Conservation (phyloP, 1,284 basidiomycete genomes). For the Ustanciosporium gigantosporum region DNA sequence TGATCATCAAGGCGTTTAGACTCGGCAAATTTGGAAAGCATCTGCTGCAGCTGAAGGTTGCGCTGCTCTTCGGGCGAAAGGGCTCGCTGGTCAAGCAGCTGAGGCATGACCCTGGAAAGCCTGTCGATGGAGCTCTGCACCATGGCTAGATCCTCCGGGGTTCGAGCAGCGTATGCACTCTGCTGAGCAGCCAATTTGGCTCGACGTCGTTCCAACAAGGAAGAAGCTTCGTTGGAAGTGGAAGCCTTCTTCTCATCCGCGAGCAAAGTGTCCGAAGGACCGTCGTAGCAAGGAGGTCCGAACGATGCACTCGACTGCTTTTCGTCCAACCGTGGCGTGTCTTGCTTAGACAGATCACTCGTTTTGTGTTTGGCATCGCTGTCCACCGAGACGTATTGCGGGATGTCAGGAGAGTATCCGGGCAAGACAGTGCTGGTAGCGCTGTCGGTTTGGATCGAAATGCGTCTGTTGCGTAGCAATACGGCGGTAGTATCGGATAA, state of each 20-base stretch:
- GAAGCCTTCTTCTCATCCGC: conserved; percentile 9
- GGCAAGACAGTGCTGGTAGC: conserved; percentile 22
- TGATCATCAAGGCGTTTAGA: conserved; percentile 38
- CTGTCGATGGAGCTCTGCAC: conserved; percentile 42
- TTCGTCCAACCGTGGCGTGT: conserved; percentile 1
- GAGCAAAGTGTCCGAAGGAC: neutral
- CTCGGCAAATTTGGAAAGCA: conserved; percentile 19
- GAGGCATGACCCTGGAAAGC: conserved; percentile 41
- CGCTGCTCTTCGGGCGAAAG: conserved; percentile 29
- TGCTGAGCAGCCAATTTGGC: conserved; percentile 36
- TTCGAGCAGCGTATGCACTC: conserved; percentile 35
- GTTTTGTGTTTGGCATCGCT: neutral
- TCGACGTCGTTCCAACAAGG: conserved; percentile 31
- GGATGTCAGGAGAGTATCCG: conserved; percentile 10
- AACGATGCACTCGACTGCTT: neutral
- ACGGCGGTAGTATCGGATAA: conserved; percentile 20
- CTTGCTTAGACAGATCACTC: too few relatives aligned
- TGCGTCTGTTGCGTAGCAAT: conserved; percentile 23
- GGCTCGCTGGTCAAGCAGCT: conserved; percentile 38
- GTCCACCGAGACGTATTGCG: conserved; percentile 5
- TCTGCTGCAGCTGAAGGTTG: conserved; percentile 16
- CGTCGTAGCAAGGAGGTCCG: conserved; percentile 8
- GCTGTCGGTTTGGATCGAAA: conserved; percentile 27
- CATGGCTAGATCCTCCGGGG: conserved; percentile 40
- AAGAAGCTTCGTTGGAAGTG: conserved; percentile 7